A percentile compares a stretch with the other conserved stretches of the same genome.
These are phyloP conservation scores for Xylariaceae sp. DNA, from an alignment of 2,329 filamentous ascomycete genomes.

Conservation along the genomic window DNA sequence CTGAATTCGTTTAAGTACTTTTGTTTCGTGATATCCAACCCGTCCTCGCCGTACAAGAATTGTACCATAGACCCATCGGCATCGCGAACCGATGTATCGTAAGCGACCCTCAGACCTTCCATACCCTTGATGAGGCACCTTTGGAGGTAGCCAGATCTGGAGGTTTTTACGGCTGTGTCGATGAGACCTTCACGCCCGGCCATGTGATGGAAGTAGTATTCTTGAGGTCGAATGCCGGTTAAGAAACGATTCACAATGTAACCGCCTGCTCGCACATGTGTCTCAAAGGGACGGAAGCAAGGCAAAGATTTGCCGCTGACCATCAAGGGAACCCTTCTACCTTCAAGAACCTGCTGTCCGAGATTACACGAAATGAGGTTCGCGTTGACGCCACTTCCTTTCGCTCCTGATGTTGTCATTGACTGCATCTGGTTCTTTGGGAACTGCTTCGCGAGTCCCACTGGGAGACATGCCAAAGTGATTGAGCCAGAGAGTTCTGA, in stretches of 20 bases:
- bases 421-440: conserved; percentile 98
- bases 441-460: conserved; percentile 85
- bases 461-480: conserved; percentile 77
- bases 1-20: conserved; percentile 89
- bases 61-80: conserved; percentile 92
- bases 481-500: conserved; percentile 75
- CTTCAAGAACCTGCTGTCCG: conserved; percentile 94
- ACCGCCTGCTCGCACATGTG: conserved; percentile 83
- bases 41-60: conserved; percentile 96
- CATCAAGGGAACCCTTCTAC: conserved; percentile 93
- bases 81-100: conserved; percentile 92
- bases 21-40: conserved; percentile 90
- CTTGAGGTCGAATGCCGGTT: conserved; percentile 94
- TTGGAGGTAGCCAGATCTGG: conserved; percentile 93
- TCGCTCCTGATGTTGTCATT: conserved; percentile 96
- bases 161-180: conserved; percentile 98
- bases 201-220: conserved; percentile 99
- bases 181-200: conserved; percentile 97
- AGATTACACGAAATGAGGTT: conserved; percentile 98
- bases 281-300: conserved; percentile 91
- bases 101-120: conserved; percentile 90
- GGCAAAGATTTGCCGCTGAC: conserved; percentile 95
- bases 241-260: conserved; percentile 97
- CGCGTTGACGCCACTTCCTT: conserved; percentile 90
- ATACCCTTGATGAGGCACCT: conserved; percentile 98